phyloP scores from a whole-genome alignment of 352 stramenopile species.

The Globisporangium abappressorium region DNA sequence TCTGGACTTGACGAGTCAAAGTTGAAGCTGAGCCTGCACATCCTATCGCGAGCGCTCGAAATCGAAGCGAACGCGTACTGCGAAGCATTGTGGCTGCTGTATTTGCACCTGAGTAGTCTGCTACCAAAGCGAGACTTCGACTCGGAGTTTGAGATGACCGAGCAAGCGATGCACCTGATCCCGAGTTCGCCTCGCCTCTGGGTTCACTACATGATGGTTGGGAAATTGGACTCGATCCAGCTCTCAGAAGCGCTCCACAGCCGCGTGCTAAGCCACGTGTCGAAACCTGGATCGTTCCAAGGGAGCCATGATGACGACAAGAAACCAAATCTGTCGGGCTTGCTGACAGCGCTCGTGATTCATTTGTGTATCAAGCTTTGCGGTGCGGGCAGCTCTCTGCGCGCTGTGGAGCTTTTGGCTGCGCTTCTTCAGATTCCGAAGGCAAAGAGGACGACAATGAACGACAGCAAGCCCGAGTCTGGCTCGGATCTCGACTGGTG shows the following conservation, averaged over 20 bases:
- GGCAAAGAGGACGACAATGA: not conserved
- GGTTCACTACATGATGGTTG: conserved; percentile 25
- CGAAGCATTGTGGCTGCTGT: conserved; percentile 32
- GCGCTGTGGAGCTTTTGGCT: conserved; percentile 11
- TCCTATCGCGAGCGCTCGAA: conserved; percentile 32
- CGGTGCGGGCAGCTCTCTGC: not conserved
- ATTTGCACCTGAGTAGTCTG: conserved; percentile 26
- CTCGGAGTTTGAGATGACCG: conserved; percentile 26
- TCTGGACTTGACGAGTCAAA: conserved; percentile 9
- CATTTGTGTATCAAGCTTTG: conserved; percentile 22
- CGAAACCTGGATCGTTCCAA: conserved; percentile 6
- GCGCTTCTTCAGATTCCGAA: conserved; percentile 4
- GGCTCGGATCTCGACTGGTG: conserved; percentile 14
- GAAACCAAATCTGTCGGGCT: conserved; percentile 6
- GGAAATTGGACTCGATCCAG: conserved; percentile 17
- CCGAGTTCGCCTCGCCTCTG: conserved; percentile 26
- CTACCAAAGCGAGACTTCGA: conserved; percentile 18
- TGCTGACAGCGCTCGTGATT: conserved; percentile 16
- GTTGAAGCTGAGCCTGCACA: conserved; percentile 24
- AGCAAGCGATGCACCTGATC: conserved; percentile 32
- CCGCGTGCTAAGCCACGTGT: conserved; percentile 14
- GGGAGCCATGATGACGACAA: not conserved
- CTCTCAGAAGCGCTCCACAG: conserved; percentile 14
- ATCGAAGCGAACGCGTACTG: conserved; percentile 37
- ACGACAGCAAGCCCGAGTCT: not conserved